These are phyloP conservation scores for Populus tomentosa DNA, from an alignment of 441 rosid species.

Conservation along the genomic window DNA sequence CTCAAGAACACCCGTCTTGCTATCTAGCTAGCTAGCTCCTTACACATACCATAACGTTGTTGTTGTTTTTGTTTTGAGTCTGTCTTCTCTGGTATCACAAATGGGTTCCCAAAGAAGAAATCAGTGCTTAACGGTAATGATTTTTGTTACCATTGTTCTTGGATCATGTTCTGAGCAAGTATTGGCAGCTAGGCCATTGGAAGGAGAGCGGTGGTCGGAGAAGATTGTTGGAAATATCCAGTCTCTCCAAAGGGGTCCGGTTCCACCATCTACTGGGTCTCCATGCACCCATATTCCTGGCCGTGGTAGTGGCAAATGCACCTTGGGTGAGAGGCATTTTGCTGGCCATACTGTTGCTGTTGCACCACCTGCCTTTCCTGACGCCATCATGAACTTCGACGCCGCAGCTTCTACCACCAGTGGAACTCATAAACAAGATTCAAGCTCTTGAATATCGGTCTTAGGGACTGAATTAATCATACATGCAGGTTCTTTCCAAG, in stretches of 20 bases:
- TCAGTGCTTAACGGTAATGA: neutral
- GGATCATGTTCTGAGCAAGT: conserved; percentile 1
- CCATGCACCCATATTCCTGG: conserved; percentile 37
- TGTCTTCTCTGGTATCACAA: neutral
- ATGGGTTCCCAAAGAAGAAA: conserved; percentile 10
- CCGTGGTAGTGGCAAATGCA: conserved; percentile 23
- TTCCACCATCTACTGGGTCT: conserved; percentile 26
- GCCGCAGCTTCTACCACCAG: conserved; percentile 7
- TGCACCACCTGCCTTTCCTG: conserved; percentile 1
- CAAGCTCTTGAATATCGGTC: conserved; percentile 1
- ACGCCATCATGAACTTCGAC: neutral
- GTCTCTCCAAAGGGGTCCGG: conserved; percentile 38
- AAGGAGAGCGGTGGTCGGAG: conserved; percentile 7
- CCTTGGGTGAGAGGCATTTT: conserved; percentile 20
- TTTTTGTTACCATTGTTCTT: neutral
- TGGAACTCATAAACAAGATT: conserved; percentile 4
- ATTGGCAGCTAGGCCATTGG: conserved; percentile 30
- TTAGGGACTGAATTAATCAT: neutral
- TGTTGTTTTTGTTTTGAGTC: too few species aligned
- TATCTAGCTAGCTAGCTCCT: neutral
- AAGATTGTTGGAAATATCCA: conserved; percentile 12
- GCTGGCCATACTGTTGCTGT: conserved; percentile 13
- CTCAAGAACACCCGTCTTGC: neutral
- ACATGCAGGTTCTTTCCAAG: neutral
- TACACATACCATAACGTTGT: neutral